Conservation (phyloP, 441 rosid species). For the Adansonia grandidieri region DNA sequence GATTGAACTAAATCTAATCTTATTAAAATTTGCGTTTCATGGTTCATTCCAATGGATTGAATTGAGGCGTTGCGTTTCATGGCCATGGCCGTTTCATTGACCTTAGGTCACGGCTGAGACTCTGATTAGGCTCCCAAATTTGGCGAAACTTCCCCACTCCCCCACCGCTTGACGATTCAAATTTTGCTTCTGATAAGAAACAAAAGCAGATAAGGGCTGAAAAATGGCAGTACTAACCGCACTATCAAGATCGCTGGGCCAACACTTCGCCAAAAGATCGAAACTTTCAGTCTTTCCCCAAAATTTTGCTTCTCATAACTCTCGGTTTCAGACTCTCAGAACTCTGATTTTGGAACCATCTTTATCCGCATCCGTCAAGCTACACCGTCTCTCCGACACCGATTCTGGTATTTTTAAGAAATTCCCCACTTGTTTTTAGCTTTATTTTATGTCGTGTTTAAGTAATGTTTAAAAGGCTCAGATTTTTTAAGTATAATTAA, state of each 20-base stretch:
- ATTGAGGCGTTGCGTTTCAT: constrained; percentile 5
- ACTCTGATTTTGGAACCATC: constrained; percentile 70
- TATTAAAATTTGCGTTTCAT: too few species aligned
- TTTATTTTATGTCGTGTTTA: not conserved
- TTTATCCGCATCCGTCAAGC: constrained; percentile 65
- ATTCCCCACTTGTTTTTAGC: not conserved
- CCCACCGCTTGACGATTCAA: not conserved
- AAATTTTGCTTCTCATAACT: constrained; percentile 11
- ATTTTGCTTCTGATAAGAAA: not conserved
- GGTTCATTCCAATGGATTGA: not conserved
- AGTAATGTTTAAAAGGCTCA: not conserved
- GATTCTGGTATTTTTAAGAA: constrained; percentile 62
- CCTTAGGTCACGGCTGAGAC: not conserved
- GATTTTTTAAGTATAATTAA: not conserved
- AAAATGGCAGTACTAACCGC: constrained; percentile 40
- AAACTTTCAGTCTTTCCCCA: constrained; percentile 14
- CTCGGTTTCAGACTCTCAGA: constrained; percentile 49
- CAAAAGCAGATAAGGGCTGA: not conserved
- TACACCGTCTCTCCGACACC: constrained; percentile 57
- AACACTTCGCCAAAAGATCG: constrained; percentile 24
- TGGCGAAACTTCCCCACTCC: not conserved
- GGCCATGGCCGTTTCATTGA: not conserved
- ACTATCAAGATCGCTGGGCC: constrained; percentile 40
- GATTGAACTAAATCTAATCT: too few species aligned
- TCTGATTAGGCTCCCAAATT: not conserved